phyloP scores from a whole-genome alignment of 2,329 filamentous ascomycete genomes.

The Mycosphaerella sp. region DNA sequence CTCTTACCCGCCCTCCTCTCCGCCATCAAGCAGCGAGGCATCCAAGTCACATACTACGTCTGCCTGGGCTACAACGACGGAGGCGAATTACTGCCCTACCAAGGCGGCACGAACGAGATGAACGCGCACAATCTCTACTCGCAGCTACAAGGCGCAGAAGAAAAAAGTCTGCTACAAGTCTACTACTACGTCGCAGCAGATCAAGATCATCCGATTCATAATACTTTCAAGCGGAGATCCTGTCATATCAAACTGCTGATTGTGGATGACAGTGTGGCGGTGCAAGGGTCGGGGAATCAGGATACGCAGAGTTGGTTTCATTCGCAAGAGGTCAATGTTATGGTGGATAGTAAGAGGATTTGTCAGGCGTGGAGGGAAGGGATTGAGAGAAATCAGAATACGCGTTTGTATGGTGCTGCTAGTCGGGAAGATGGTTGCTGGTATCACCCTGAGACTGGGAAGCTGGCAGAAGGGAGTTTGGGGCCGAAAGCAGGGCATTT shows the following conservation, averaged over 20 bases:
- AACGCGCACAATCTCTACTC: constrained; percentile 55
- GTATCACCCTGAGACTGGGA: constrained; percentile 45
- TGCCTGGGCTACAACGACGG: constrained; percentile 75
- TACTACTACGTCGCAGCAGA: constrained; percentile 71
- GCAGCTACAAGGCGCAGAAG: constrained; percentile 41
- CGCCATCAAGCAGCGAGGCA: constrained; percentile 57
- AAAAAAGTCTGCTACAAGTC: constrained; percentile 44
- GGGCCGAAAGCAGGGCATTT: constrained; percentile 36
- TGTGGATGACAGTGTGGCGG: constrained; percentile 60
- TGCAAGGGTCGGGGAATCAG: constrained; percentile 72
- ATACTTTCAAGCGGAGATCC: constrained; percentile 57
- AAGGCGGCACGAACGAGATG: constrained; percentile 72
- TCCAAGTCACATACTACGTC: constrained; percentile 64
- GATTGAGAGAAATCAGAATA: constrained; percentile 57
- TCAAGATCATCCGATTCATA: constrained; percentile 60
- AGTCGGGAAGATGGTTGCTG: constrained; percentile 54
- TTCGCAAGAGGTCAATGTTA: constrained; percentile 69
- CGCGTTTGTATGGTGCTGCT: constrained; percentile 52
- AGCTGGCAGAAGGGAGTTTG: constrained; percentile 39
- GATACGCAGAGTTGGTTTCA: constrained; percentile 78
- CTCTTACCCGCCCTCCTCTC: constrained; percentile 57
- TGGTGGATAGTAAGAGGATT: constrained; percentile 60
- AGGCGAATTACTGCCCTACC: constrained; percentile 67
- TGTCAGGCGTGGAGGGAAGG: constrained; percentile 41
- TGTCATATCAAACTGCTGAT: constrained; percentile 77